Base-by-base conservation (phyloP, 2,329 filamentous ascomycete genomes). In the Cercospora brassicicola region DNA sequence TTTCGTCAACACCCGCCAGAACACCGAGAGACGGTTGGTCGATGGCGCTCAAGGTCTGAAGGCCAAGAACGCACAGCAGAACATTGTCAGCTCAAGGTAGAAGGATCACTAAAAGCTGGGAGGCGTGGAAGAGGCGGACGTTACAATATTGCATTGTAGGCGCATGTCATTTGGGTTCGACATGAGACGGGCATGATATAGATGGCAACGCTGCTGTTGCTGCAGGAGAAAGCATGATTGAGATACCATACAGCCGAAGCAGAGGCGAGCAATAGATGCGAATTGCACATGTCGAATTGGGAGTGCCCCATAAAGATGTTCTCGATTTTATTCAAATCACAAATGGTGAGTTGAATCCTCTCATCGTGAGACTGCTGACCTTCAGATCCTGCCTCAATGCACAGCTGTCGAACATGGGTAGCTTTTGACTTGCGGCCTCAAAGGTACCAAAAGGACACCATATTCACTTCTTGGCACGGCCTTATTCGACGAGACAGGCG, bases 1-100 rank as follows among this genome's bases (percentile, higher is more conserved):
- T 83, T 96, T 97, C 79, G 93, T 97, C 85, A 97, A 97, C 84
- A 81, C 81, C 66, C 88, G 90, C 76, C 82, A 86, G 79, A 93
- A 93, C 85, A 83, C 78, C 65, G 88, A 90, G 83, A 82, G 88
- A 69, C 83, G 88, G 70, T 81, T 90, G 69, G 83, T 85, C 59
- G 88, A 90, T 65, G 88, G 87, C 73, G 86, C 85, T 59, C 87
- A 89, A 79, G 77, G 82, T 66, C 88, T 88, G 76, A 83, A 85
- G 80, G 84, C 28, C 55, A 65, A 65, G 63, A 59, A 65, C 56
- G 57, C 63, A 42, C 48, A 64, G 62, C 62, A 64, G 48, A 64
- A 64, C 62, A 64, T 64, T 64, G 62, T 64, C 28, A 64, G 30
- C 62, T 64, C 62, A 33, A 56, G 62, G 20, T 64, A 64, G 28